Evolutionary conservation across 108 stramenopile genomes (phyloP).

Genomic region (Stephanodiscus minutulus): DNA sequence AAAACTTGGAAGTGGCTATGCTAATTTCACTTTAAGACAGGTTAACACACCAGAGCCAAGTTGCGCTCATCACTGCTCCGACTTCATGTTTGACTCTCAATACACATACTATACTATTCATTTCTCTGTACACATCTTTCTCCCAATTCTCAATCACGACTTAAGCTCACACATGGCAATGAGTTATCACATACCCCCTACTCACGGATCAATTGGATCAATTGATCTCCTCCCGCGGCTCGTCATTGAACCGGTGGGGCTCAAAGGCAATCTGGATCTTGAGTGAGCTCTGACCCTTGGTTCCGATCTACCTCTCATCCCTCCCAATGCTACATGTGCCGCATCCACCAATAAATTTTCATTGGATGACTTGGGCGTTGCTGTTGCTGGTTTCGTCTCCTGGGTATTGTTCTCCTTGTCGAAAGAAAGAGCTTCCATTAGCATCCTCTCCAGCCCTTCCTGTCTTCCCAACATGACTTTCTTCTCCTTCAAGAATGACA

Average conservation of each 20-base stretch:
- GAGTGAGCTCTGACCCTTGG: background rate
- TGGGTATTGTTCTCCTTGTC: background rate
- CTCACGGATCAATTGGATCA: background rate
- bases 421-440: background rate
- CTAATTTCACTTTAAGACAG: no score
- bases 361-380: background rate
- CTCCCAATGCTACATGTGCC: background rate
- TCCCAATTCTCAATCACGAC: no score
- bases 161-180: no score
- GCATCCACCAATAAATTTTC: no score
- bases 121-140: no score
- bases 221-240: background rate
- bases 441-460: background rate
- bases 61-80: no score
- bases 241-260: background rate
- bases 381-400: background rate
- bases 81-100: no score
- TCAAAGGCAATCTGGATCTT: background rate
- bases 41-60: no score
- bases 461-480: conserved; percentile 1
- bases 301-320: background rate
- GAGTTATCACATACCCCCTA: no score
- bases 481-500: conserved; percentile 6
- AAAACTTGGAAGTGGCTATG: no score
- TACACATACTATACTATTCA: no score